These are phyloP conservation scores for Fraxinus dipetala DNA, from an alignment of 305 asterid genomes.

Conservation along the genomic window DNA sequence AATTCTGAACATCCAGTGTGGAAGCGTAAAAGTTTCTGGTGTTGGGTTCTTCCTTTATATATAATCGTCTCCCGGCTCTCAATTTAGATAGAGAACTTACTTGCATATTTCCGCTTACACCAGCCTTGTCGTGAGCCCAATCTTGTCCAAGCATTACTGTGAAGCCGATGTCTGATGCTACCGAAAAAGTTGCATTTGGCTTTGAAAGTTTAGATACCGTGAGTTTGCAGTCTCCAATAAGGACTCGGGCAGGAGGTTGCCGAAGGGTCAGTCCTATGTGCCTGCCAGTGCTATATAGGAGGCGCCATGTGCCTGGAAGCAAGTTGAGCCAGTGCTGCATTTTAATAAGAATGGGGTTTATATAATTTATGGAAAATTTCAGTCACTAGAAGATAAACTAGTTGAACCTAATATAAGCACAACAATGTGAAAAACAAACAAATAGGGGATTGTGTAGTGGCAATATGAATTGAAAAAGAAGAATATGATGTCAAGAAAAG, in stretches of 20 bases:
- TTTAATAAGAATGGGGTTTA: not conserved
- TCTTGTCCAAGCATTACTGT: conserved; percentile 51
- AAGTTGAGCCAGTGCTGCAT: conserved; percentile 74
- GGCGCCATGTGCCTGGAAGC: conserved; percentile 95
- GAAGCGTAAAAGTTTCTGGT: conserved; percentile 30
- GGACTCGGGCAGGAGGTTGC: conserved; percentile 66
- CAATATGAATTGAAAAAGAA: not conserved
- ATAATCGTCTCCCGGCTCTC: conserved; percentile 80
- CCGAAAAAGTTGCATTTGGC: conserved; percentile 55
- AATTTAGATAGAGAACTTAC: conserved; percentile 51
- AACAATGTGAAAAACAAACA: not conserved
- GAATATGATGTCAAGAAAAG: not conserved
- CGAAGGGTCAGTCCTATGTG: conserved; percentile 86
- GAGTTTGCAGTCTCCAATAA: conserved; percentile 64
- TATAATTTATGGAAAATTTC: not conserved
- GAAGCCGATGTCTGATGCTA: conserved; percentile 61
- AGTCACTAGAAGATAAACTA: not conserved
- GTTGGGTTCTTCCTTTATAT: conserved; percentile 53
- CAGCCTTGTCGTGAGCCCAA: conserved; percentile 86
- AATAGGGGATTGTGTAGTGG: not conserved
- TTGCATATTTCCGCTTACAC: conserved; percentile 58
- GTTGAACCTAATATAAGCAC: not conserved
- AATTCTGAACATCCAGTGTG: conserved; percentile 44
- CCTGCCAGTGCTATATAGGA: conserved; percentile 78
- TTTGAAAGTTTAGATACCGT: conserved; percentile 49